phyloP scores from a whole-genome alignment of 345 rosid species.

The Dimocarpus longan region DNA sequence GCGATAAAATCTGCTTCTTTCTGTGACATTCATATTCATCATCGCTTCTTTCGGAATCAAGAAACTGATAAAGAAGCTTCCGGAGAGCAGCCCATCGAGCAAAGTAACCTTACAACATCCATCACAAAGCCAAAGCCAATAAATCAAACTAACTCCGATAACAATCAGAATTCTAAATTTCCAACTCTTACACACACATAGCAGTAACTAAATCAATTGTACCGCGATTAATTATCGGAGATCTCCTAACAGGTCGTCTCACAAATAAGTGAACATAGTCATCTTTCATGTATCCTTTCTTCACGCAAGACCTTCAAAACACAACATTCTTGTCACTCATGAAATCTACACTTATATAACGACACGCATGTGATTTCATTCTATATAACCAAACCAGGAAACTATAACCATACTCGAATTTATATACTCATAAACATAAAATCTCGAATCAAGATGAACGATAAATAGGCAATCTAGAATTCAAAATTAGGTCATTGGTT shows the following conservation, averaged over 20 bases:
- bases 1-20: conserved; percentile 86
- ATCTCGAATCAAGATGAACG: background rate
- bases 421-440: too few relatives aligned
- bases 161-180: background rate
- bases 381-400: background rate
- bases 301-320: conserved; percentile 78
- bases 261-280: conserved; percentile 85
- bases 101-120: conserved; percentile 66
- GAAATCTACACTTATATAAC: background rate
- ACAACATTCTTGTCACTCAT: background rate
- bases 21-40: conserved; percentile 24
- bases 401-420: background rate
- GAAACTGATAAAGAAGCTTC: conserved; percentile 80
- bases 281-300: conserved; percentile 87
- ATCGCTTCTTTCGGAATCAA: conserved; percentile 43
- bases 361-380: background rate
- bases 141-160: background rate
- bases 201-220: conserved; percentile 23
- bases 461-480: background rate
- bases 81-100: conserved; percentile 97
- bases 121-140: background rate
- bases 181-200: background rate
- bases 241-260: conserved; percentile 82
- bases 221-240: conserved; percentile 96
- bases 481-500: background rate